phyloP scores from a whole-genome alignment of 2,329 filamentous ascomycete species.

The Aspergillaceae sp. region DNA sequence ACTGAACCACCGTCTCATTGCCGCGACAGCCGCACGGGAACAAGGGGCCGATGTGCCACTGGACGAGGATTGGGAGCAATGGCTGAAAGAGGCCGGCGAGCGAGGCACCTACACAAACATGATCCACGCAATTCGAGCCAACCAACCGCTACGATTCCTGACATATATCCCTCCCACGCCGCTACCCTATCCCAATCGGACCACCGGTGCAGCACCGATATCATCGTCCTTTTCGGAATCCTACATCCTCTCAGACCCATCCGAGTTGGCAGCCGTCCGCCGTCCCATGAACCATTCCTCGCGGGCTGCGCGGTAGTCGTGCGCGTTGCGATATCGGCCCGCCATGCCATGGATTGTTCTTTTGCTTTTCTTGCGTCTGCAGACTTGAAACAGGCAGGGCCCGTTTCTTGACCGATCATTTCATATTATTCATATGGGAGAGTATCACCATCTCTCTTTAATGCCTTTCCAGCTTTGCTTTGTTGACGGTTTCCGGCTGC shows the following conservation, averaged over 20 bases:
- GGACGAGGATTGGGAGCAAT: slow-evolving; percentile 48
- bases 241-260: slow-evolving; percentile 15
- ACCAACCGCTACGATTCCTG: slow-evolving; percentile 24
- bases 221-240: slow-evolving; percentile 14
- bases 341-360: background rate
- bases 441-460: slow-evolving; percentile 8
- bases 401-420: background rate
- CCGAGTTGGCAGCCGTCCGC: slow-evolving; percentile 13
- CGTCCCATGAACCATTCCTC: slow-evolving; percentile 16
- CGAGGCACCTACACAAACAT: slow-evolving; percentile 38
- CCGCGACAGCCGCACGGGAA: slow-evolving; percentile 45
- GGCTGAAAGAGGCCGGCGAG: slow-evolving; percentile 49
- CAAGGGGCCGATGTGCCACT: slow-evolving; percentile 38
- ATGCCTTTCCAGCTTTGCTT: background rate
- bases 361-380: background rate
- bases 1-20: slow-evolving; percentile 44
- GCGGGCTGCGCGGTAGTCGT: slow-evolving; percentile 18
- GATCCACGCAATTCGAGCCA: slow-evolving; percentile 30
- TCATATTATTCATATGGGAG: slow-evolving; percentile 8
- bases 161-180: slow-evolving; percentile 16
- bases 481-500: background rate
- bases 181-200: slow-evolving; percentile 9
- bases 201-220: slow-evolving; percentile 8
- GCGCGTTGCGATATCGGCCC: too few relatives aligned
- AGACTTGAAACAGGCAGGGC: background rate